Evolutionary conservation across 2,329 filamentous ascomycete genomes (phyloP).

Genomic region (Daldinia sp.): DNA sequence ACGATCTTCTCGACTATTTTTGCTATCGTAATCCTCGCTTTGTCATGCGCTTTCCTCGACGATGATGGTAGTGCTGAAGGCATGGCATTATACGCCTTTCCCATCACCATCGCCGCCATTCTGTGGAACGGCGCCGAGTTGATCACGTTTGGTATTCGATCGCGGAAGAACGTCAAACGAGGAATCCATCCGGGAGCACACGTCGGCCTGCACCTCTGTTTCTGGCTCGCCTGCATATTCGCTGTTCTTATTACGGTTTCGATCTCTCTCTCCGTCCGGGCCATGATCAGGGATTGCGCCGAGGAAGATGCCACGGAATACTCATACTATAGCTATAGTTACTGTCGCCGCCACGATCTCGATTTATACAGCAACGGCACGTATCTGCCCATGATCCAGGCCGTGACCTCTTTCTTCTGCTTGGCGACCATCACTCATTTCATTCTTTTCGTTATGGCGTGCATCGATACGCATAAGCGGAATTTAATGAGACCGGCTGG

Average conservation of each 20-base stretch:
- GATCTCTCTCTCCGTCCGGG: slow-evolving; percentile 1
- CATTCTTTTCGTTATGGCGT: slow-evolving; percentile 70
- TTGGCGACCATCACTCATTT: slow-evolving; percentile 83
- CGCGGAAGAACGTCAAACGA: slow-evolving; percentile 38
- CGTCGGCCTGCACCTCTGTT: slow-evolving; percentile 41
- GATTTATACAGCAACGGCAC: slow-evolving; percentile 12
- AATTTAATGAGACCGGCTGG: slow-evolving; percentile 38
- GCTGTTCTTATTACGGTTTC: slow-evolving; percentile 34
- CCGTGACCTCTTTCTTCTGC: slow-evolving; percentile 76
- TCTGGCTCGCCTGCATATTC: slow-evolving; percentile 43
- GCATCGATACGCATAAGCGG: slow-evolving; percentile 45
- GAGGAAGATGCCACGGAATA: slow-evolving; percentile 2
- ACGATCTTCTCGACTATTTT: slow-evolving; percentile 35
- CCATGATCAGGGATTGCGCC: background rate
- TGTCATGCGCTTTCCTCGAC: slow-evolving; percentile 37
- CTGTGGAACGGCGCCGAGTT: slow-evolving; percentile 45
- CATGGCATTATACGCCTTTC: slow-evolving; percentile 33
- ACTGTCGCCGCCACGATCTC: slow-evolving; percentile 32
- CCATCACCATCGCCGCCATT: slow-evolving; percentile 39
- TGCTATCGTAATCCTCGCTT: slow-evolving; percentile 40
- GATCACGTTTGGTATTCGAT: slow-evolving; percentile 41
- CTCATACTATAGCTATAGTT: slow-evolving; percentile 11
- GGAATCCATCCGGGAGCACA: slow-evolving; percentile 47
- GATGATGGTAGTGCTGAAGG: slow-evolving; percentile 3
- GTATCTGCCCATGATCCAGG: slow-evolving; percentile 50